phyloP scores from a whole-genome alignment of 2,329 filamentous ascomycete genomes.

The Elsinoe ampelina region DNA sequence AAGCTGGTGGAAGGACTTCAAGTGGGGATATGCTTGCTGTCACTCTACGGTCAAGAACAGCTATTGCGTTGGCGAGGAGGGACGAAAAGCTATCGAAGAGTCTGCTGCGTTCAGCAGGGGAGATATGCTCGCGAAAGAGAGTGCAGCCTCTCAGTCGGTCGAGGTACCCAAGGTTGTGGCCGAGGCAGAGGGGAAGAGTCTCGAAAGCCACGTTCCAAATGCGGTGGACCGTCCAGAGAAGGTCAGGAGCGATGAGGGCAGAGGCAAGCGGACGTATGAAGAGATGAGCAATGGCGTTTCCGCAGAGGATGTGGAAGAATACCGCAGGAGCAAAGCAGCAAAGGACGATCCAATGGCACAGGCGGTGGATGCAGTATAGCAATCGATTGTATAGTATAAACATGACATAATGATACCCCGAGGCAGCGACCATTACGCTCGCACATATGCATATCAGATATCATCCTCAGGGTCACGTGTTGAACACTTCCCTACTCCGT shows the following conservation, averaged over 20 bases:
- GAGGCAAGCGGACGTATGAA: slow-evolving; percentile 55
- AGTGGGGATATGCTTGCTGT: slow-evolving; percentile 95
- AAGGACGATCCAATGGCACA: slow-evolving; percentile 17
- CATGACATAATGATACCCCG: not conserved
- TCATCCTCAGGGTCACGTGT: too few species aligned
- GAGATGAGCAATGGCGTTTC: slow-evolving; percentile 71
- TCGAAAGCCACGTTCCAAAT: slow-evolving; percentile 36
- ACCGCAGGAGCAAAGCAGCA: slow-evolving; percentile 1
- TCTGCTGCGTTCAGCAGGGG: slow-evolving; percentile 53
- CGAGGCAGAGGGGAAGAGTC: slow-evolving; percentile 34
- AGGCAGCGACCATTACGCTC: too few species aligned
- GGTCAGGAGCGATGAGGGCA: slow-evolving; percentile 30
- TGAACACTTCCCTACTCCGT: too few species aligned
- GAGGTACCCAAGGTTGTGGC: slow-evolving; percentile 33
- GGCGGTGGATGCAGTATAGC: slow-evolving; percentile 10
- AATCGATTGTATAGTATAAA: not conserved
- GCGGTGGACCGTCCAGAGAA: slow-evolving; percentile 34
- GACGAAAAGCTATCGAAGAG: slow-evolving; percentile 70
- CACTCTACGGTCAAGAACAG: slow-evolving; percentile 91
- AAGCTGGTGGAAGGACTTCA: slow-evolving; percentile 93
- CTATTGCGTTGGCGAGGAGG: slow-evolving; percentile 90
- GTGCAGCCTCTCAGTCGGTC: slow-evolving; percentile 19
- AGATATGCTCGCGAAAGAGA: slow-evolving; percentile 30
- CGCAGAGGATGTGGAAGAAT: slow-evolving; percentile 52
- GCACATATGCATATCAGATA: too few species aligned